Evolutionary conservation across 306 rosid genomes (phyloP).

Genomic region (Prunus mongolica): DNA sequence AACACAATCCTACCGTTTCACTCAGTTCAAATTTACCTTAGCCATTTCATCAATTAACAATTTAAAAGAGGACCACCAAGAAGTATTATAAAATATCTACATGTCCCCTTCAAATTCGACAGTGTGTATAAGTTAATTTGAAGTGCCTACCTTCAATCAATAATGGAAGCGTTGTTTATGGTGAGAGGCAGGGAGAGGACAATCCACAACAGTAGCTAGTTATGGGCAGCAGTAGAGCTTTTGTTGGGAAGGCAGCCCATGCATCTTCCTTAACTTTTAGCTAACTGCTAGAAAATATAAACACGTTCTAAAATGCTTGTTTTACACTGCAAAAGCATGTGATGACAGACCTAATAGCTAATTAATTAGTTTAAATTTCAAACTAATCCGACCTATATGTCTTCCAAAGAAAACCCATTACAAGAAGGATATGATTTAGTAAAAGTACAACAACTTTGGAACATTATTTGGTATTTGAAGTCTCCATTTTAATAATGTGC

Average conservation of each 20-base stretch:
- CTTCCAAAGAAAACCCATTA: neutral
- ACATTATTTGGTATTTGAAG: too few relatives aligned
- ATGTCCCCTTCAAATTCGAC: conserved; percentile 19
- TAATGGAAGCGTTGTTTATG: neutral
- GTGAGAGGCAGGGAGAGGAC: conserved; percentile 8
- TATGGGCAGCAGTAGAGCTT: neutral
- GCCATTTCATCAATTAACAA: neutral
- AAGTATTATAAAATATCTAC: neutral
- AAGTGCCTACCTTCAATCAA: neutral
- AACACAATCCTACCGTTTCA: neutral
- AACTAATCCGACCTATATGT: neutral
- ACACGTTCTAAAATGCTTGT: neutral
- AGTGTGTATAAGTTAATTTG: neutral
- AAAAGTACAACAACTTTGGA: neutral
- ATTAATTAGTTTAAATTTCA: neutral
- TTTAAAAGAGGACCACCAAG: neutral
- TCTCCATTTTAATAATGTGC: too few relatives aligned
- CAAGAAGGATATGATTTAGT: neutral
- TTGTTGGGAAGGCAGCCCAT: conserved; percentile 3
- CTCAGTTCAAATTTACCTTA: neutral
- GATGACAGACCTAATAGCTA: neutral
- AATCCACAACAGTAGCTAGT: neutral
- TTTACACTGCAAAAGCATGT: conserved; percentile 1
- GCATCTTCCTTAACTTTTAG: neutral
- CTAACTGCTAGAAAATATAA: neutral